These are phyloP conservation scores for Wickerhamomyces sp. DNA, from an alignment of 1,139 yeast species.

Conservation along the genomic window DNA sequence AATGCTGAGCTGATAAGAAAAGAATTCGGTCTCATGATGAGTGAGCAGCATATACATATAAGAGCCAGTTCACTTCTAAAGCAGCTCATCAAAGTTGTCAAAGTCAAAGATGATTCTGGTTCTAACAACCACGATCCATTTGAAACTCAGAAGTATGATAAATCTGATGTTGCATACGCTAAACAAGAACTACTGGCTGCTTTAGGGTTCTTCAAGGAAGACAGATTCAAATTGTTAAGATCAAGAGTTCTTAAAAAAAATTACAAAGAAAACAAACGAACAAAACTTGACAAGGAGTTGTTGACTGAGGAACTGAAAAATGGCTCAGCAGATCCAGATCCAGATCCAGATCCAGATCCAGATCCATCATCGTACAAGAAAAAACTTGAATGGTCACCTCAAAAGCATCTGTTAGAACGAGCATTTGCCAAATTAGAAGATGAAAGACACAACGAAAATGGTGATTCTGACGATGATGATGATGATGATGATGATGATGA, in stretches of 20 bases:
- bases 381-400: conserved; percentile 18
- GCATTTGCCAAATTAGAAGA: conserved; percentile 3
- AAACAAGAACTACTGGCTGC: conserved; percentile 9
- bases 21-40: conserved; percentile 4
- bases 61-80: conserved; percentile 16
- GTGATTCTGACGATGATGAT: conserved; percentile 7
- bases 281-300: too few relatives aligned
- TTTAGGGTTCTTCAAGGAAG: conserved; percentile 9
- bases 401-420: conserved; percentile 14
- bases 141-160: conserved; percentile 1
- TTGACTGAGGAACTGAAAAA: too few relatives aligned
- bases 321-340: too few relatives aligned
- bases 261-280: conserved; percentile 7
- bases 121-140: conserved; percentile 4
- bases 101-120: neutral
- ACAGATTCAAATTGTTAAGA: conserved; percentile 6
- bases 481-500: conserved; percentile 9
- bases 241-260: conserved; percentile 8
- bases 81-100: conserved; percentile 10
- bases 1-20: conserved; percentile 15
- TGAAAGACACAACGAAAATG: neutral
- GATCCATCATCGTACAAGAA: too few relatives aligned
- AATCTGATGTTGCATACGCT: conserved; percentile 8
- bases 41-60: conserved; percentile 11
- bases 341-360: too few relatives aligned